Evolutionary conservation across 257 asterid genomes (phyloP), one percentile per base, ranked within the genome.

Genomic region (Nicotiana sylvestris): DNA sequence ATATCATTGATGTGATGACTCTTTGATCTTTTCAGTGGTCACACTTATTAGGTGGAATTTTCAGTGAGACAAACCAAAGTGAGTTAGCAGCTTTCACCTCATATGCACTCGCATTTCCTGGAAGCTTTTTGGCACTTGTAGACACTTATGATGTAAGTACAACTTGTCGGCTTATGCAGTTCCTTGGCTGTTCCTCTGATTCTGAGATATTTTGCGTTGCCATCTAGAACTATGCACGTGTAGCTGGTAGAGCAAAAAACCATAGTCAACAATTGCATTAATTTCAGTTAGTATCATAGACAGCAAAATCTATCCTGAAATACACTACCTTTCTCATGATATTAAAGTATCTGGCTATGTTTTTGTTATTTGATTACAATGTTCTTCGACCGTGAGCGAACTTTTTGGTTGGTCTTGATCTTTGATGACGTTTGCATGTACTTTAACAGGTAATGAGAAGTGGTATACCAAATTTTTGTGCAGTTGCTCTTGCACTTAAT

Each of bases 381-480:
- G 78, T 72, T 17, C 21, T 56, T 4, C 61, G 8, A 56, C 3
- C 0, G 51, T 56, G 61, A 16, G 16, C 61, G 5, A 15, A 5
- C 18, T 16, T 56, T 15, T 56, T 16, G 61, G 61, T 56, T 56
- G 61, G 7, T 56, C 18, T 56, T 16, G 61, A 53, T 29, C 62
- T 57, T 60, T 78, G 77, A 51, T 82, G 30, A 78, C 58, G 4
- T 16, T 43, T 82, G 27, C 53, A 69, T 80, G n/a, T 65, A 29
- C 84, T 76, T 76, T 64, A 79, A 49, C 97, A 96, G 99, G 99
- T 96, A 32, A 92, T 92, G 91, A 91, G 96, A 89, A 96, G 98
- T 61, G 99, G 99, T 25, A 70, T 96, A 81, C 99, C 98, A 46
- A 96, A 96, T 89, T 96, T 92, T 88, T 96, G 97, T 91, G 99